Percentiles rank a stretch among this genome's conserved stretches.
phyloP scores from a whole-genome alignment of 345 rosid species.

The Schrenkiella parvula region DNA sequence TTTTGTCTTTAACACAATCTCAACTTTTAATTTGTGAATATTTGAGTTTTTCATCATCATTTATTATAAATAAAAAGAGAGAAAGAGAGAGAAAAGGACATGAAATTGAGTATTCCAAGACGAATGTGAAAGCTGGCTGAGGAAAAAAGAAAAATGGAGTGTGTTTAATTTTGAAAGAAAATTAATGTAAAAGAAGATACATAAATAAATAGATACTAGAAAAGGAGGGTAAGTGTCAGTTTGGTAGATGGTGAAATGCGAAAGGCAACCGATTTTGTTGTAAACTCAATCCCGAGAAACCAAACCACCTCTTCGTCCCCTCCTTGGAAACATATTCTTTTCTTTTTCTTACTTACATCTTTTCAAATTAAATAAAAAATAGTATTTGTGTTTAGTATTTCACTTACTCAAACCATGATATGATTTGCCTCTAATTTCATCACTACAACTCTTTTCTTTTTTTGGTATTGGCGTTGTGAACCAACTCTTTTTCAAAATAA shows the following conservation, averaged over 20 bases:
- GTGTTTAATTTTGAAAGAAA: slow-evolving; percentile 26
- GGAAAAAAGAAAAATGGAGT: not conserved
- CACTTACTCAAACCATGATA: not conserved
- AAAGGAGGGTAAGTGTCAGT: slow-evolving; percentile 32
- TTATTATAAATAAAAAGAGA: no score
- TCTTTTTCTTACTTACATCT: not conserved
- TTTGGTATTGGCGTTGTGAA: not conserved
- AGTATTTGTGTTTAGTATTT: no score
- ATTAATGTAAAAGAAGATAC: slow-evolving; percentile 29
- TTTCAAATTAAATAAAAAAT: no score
- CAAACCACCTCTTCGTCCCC: slow-evolving; percentile 33
- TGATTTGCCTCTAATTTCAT: not conserved
- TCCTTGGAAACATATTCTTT: slow-evolving; percentile 29
- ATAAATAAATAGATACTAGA: slow-evolving; percentile 32
- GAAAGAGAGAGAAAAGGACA: slow-evolving; percentile 10
- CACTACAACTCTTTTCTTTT: no score
- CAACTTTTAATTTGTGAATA: not conserved
- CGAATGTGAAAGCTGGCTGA: slow-evolving; percentile 25
- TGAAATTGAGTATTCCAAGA: slow-evolving; percentile 20
- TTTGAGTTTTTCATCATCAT: no score
- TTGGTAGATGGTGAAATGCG: slow-evolving; percentile 37
- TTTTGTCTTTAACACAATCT: slow-evolving; percentile 15
- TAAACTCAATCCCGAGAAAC: slow-evolving; percentile 37
- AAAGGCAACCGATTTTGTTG: slow-evolving; percentile 26
- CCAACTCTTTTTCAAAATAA: not conserved